These are phyloP conservation scores for Scheffersomyces titani DNA, from an alignment of 1,139 yeast species.

Conservation along the genomic window DNA sequence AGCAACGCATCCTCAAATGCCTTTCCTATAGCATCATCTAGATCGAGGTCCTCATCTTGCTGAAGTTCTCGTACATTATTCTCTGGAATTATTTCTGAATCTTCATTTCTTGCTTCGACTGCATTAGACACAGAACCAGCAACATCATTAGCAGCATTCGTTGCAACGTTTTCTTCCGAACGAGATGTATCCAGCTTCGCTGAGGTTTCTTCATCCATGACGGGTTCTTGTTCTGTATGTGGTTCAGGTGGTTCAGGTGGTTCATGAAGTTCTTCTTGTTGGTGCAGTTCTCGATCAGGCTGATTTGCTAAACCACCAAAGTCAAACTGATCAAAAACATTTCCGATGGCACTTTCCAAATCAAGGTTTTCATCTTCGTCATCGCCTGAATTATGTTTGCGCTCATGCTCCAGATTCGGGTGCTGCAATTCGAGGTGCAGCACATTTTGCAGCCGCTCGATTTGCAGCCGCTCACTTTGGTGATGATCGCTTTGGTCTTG, in stretches of 20 bases:
- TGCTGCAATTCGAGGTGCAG: neutral
- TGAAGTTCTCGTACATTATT: neutral
- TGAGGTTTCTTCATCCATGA: neutral
- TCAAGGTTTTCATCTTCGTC: slow-evolving; percentile 18
- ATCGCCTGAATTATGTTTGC: neutral
- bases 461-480: slow-evolving; percentile 9
- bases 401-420: neutral
- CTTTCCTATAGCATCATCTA: slow-evolving; percentile 11
- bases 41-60: slow-evolving; percentile 6
- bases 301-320: slow-evolving; percentile 9
- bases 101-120: neutral
- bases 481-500: neutral
- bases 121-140: neutral
- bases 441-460: slow-evolving; percentile 3
- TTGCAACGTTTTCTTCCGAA: neutral
- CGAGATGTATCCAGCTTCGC: slow-evolving; percentile 1
- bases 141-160: neutral
- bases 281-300: neutral
- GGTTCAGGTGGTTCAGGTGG: neutral
- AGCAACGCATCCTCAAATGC: slow-evolving; percentile 10
- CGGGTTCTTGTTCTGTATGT: neutral
- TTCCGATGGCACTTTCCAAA: slow-evolving; percentile 39
- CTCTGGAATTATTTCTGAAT: neutral
- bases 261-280: neutral
- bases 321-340: slow-evolving; percentile 36